Base-by-base conservation (phyloP, 2,329 filamentous ascomycete genomes). In the Ramularia endophylla region DNA sequence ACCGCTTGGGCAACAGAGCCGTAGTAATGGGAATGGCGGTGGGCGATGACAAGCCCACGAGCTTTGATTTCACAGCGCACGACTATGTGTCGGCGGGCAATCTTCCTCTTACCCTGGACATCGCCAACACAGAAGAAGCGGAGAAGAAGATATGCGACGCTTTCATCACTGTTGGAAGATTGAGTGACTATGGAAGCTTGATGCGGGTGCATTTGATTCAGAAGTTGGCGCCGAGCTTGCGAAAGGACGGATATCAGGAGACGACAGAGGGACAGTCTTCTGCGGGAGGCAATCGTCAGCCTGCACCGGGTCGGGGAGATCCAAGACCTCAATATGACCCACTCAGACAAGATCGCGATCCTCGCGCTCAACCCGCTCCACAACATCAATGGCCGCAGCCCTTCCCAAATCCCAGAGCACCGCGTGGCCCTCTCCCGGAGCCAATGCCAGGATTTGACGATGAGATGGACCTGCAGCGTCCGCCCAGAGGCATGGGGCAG, bases 391-490 rank as follows among this genome's bases (percentile, higher is more conserved):
- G n/a, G n/a, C n/a, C n/a, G n/a, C 60, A 63, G 35, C 56, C 81
- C 78, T n/a, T 73, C 85, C 27, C 78, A 74, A 36, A 40, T 27
- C 50, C 47, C 18, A 43, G 40, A 3, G 8, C 74, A 70, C 80
- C 74, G 0, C 71, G 76, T 30, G 71, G 71, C 15, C 85, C 85
- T 1, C 59, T 80, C 12, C 88, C 89, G 0, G 67, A 75, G 52
- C 79, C 83, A 1, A 89, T 90, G 0, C 92, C 92, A 0, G 87
- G 79, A 15, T 97, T 97, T 52, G 92, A 97, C 52, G 90, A 98
- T 60, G 88, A 95, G 58, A 83, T 87, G 56, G 87, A 95, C 48
- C 74, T 95, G 45, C 80, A 85, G 47, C 73, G 80, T 1, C 85
- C 81, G 0, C 73, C 76, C 2, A 75, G 80, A 18, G 74, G 70